Percentiles rank a stretch among this genome's conserved stretches.
Evolutionary conservation across 2,329 filamentous ascomycete genomes (phyloP).

Genomic region (Sarocladium strictum): DNA sequence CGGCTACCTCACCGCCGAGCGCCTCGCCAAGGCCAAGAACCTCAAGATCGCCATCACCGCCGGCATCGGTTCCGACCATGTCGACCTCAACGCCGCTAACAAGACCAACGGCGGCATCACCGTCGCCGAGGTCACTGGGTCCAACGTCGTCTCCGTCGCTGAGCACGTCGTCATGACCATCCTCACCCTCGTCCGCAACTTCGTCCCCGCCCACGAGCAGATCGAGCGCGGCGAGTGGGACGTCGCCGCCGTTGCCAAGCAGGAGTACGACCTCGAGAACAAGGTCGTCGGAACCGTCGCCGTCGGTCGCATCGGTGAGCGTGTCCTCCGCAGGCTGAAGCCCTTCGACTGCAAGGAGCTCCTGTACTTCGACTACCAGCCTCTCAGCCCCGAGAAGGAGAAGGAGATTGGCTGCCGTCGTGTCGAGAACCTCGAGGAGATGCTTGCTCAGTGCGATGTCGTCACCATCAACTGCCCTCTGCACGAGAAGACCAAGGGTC

Average conservation of each 20-base stretch:
- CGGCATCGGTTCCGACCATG: constrained; percentile 96
- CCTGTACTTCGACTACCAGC: constrained; percentile 99
- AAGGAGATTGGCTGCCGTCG: constrained; percentile 92
- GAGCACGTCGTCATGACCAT: constrained; percentile 99
- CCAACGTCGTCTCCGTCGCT: constrained; percentile 96
- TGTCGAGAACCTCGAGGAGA: constrained; percentile 84
- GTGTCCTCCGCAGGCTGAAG: constrained; percentile 92
- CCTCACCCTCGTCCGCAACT: constrained; percentile 92
- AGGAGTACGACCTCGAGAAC: constrained; percentile 94
- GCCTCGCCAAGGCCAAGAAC: constrained; percentile 96
- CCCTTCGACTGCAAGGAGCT: constrained; percentile 99
- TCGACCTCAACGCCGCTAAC: constrained; percentile 95
- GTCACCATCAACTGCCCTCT: constrained; percentile 99
- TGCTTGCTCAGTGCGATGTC: constrained; percentile 89
- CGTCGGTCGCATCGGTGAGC: constrained; percentile 96
- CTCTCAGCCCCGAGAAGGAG: constrained; percentile 76
- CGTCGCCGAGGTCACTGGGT: constrained; percentile 95
- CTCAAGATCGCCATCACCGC: constrained; percentile 96
- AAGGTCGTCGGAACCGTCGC: constrained; percentile 98
- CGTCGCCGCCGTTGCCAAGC: constrained; percentile 93
- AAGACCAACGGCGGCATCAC: constrained; percentile 97
- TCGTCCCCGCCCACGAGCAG: constrained; percentile 94
- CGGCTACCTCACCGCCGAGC: constrained; percentile 93
- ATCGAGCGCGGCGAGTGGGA: constrained; percentile 88
- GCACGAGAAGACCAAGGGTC: constrained; percentile 91